Evolutionary conservation across 768 basidiomycete genomes (phyloP).

Genomic region (Amanita rubescens): DNA sequence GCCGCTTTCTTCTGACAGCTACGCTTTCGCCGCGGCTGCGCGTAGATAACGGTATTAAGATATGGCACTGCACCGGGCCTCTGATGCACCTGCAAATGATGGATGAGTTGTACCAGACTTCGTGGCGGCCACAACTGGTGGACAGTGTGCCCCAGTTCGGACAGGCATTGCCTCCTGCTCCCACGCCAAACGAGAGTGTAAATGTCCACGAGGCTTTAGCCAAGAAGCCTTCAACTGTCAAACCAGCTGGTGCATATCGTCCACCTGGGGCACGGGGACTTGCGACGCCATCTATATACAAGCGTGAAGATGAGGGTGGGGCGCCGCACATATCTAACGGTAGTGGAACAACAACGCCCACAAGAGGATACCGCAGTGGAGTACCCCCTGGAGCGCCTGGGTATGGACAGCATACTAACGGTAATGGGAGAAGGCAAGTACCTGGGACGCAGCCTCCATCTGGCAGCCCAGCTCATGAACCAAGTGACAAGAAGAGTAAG

Average conservation of each 20-base stretch:
- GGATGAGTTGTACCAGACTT: constrained; percentile 87
- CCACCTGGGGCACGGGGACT: constrained; percentile 91
- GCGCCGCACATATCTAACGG: constrained; percentile 37
- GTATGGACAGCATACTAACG: constrained; percentile 25
- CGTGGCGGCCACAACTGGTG: constrained; percentile 72
- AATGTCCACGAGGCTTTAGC: constrained; percentile 33
- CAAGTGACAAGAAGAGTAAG: constrained; percentile 39
- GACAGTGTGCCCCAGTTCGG: constrained; percentile 66
- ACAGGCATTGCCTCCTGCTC: constrained; percentile 56
- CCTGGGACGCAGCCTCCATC: constrained; percentile 66
- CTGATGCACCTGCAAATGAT: constrained; percentile 77
- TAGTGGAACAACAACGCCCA: constrained; percentile 57
- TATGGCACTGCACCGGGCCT: constrained; percentile 88
- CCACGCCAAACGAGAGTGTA: constrained; percentile 56
- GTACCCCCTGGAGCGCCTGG: constrained; percentile 19
- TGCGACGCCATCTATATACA: constrained; percentile 82
- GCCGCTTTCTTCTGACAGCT: constrained; percentile 87
- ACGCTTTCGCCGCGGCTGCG: constrained; percentile 92
- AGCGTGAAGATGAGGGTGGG: constrained; percentile 87
- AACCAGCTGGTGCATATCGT: constrained; percentile 82
- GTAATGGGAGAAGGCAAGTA: constrained; percentile 48
- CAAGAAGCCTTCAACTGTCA: constrained; percentile 49
- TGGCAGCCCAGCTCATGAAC: constrained; percentile 31
- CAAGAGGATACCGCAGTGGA: constrained; percentile 50
- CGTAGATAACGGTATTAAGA: constrained; percentile 95